Conservation (phyloP, 305 asterid genomes). For the Fraxinus dipetala region DNA sequence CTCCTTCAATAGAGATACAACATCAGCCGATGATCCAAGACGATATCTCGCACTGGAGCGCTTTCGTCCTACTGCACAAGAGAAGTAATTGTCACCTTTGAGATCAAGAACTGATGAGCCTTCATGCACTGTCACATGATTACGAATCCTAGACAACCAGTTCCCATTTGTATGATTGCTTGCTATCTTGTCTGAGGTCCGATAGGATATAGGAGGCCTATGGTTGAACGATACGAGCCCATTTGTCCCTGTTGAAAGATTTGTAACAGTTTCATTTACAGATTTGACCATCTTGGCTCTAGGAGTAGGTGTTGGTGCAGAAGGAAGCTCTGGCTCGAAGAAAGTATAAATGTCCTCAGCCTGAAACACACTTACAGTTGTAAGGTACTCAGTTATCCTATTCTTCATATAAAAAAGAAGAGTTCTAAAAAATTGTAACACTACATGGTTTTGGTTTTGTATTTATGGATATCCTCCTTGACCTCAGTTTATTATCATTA, state of each 20-base stretch:
- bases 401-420: neutral
- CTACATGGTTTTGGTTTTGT: neutral
- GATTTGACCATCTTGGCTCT: conserved; percentile 54
- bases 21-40: conserved; percentile 69
- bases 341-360: conserved; percentile 82
- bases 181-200: conserved; percentile 40
- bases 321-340: conserved; percentile 86
- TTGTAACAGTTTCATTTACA: conserved; percentile 34
- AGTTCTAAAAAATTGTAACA: neutral
- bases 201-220: conserved; percentile 34
- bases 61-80: conserved; percentile 80
- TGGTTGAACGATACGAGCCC: conserved; percentile 32
- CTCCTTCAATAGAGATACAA: conserved; percentile 59
- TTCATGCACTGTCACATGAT: conserved; percentile 56
- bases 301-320: conserved; percentile 39
- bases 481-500: neutral
- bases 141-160: conserved; percentile 60
- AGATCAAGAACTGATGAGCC: conserved; percentile 91
- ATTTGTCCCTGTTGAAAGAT: conserved; percentile 35
- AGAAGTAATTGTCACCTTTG: conserved; percentile 74
- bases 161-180: conserved; percentile 43
- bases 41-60: conserved; percentile 78
- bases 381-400: neutral
- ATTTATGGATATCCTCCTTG: neutral
- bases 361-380: conserved; percentile 32